These are phyloP conservation scores for Russula virescens DNA, from an alignment of 768 basidiomycete species.

Conservation along the genomic window DNA sequence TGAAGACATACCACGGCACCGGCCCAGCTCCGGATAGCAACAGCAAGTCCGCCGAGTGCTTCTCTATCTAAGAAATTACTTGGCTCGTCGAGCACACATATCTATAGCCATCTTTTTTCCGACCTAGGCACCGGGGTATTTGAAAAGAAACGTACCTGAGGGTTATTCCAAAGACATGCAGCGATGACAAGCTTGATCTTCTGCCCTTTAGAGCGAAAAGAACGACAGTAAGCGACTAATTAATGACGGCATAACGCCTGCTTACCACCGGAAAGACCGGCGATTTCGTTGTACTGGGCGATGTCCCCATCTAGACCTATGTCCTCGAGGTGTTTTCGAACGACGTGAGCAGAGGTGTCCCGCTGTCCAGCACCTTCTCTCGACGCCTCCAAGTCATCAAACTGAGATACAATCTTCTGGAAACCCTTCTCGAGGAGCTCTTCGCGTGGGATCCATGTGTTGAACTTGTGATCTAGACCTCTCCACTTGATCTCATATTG, in stretches of 20 bases:
- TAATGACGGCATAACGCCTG: not conserved
- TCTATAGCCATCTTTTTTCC: constrained; percentile 33
- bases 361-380: constrained; percentile 90
- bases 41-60: constrained; percentile 88
- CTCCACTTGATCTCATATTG: constrained; percentile 92
- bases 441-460: constrained; percentile 89
- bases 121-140: constrained; percentile 7
- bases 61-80: constrained; percentile 98
- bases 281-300: constrained; percentile 96
- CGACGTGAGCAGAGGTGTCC: constrained; percentile 73
- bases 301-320: constrained; percentile 97
- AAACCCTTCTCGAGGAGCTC: constrained; percentile 83
- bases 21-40: constrained; percentile 92
- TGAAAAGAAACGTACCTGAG: constrained; percentile 50
- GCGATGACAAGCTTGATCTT: constrained; percentile 96
- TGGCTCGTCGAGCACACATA: constrained; percentile 81
- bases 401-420: constrained; percentile 84
- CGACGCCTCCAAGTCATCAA: constrained; percentile 94
- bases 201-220: constrained; percentile 49
- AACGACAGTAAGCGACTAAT: constrained; percentile 9
- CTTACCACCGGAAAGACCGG: constrained; percentile 85
- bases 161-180: constrained; percentile 94
- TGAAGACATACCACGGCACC: constrained; percentile 68
- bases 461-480: constrained; percentile 77
- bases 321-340: constrained; percentile 90